Conservation (phyloP, 257 asterid species). For the Ilex asprella region DNA sequence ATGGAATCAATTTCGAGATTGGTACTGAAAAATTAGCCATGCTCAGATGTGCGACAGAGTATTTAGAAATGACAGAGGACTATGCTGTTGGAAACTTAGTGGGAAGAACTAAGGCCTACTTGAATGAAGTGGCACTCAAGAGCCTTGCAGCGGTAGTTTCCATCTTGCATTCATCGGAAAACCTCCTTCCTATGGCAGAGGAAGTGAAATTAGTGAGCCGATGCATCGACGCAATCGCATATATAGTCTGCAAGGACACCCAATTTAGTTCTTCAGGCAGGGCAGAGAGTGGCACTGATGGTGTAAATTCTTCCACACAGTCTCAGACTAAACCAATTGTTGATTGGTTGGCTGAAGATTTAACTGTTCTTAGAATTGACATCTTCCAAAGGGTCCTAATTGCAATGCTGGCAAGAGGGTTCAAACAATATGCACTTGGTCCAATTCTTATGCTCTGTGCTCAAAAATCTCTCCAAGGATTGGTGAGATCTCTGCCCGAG, state of each 20-base stretch:
- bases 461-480: conserved; percentile 84
- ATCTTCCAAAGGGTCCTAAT: conserved; percentile 66
- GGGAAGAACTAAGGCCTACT: conserved; percentile 51
- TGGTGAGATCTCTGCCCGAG: conserved; percentile 63
- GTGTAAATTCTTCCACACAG: conserved; percentile 18
- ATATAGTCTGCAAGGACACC: conserved; percentile 60
- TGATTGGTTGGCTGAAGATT: conserved; percentile 91
- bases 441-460: conserved; percentile 80
- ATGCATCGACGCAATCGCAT: conserved; percentile 66
- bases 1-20: conserved; percentile 75
- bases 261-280: conserved; percentile 29
- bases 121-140: conserved; percentile 67
- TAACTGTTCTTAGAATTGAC: conserved; percentile 62
- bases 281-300: conserved; percentile 21
- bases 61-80: conserved; percentile 88
- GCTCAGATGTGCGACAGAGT: conserved; percentile 68
- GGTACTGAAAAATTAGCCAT: conserved; percentile 60
- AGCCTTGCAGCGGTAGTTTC: conserved; percentile 69
- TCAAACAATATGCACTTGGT: conserved; percentile 65
- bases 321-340: conserved; percentile 38
- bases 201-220: conserved; percentile 63
- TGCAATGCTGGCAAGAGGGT: conserved; percentile 77
- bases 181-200: conserved; percentile 61
- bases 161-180: conserved; percentile 54
- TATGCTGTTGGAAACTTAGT: conserved; percentile 55